Conservation (phyloP, 2,329 filamentous ascomycete genomes). For the Exserohilum rostratum region DNA sequence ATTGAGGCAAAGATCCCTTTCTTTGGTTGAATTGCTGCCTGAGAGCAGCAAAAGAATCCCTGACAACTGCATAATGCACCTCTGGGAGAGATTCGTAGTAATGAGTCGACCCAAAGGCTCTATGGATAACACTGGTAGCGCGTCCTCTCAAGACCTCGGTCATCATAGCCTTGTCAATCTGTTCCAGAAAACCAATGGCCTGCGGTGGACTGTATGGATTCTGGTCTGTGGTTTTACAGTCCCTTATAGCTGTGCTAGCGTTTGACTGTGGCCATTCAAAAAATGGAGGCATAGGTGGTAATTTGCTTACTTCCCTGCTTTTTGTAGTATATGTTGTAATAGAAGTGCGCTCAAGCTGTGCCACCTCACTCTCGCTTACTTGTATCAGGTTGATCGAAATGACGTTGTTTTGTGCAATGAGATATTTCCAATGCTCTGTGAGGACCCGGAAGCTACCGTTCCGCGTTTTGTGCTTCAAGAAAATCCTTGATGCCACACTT, state of each 20-base stretch:
- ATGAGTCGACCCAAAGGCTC: conserved; percentile 29
- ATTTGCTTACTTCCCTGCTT: no score
- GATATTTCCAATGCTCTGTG: conserved; percentile 26
- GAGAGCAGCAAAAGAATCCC: conserved; percentile 4
- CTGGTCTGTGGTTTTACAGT: not conserved
- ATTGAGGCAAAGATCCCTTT: not conserved
- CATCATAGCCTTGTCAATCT: conserved; percentile 33
- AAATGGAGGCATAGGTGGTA: conserved; percentile 28
- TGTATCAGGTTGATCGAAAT: conserved; percentile 31
- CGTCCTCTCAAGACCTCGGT: conserved; percentile 17
- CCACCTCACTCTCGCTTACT: conserved; percentile 3
- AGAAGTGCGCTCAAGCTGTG: not conserved
- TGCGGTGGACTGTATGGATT: conserved; percentile 2
- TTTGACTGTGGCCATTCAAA: conserved; percentile 33
- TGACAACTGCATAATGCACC: conserved; percentile 10
- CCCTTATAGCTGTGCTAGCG: not conserved
- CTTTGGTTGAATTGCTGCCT: not conserved
- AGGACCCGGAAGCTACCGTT: conserved; percentile 15
- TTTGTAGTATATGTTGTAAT: not conserved
- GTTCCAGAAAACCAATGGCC: conserved; percentile 25
- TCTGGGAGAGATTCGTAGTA: conserved; percentile 36
- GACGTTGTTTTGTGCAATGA: conserved; percentile 21
- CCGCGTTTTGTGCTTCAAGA: conserved; percentile 11
- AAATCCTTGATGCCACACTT: conserved; percentile 1
- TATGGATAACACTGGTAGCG: conserved; percentile 21